A percentile compares a stretch with the other conserved stretches of the same genome.
Conservation (phyloP, 2,329 filamentous ascomycete genomes). For the Trichoderma aggressivum region DNA sequence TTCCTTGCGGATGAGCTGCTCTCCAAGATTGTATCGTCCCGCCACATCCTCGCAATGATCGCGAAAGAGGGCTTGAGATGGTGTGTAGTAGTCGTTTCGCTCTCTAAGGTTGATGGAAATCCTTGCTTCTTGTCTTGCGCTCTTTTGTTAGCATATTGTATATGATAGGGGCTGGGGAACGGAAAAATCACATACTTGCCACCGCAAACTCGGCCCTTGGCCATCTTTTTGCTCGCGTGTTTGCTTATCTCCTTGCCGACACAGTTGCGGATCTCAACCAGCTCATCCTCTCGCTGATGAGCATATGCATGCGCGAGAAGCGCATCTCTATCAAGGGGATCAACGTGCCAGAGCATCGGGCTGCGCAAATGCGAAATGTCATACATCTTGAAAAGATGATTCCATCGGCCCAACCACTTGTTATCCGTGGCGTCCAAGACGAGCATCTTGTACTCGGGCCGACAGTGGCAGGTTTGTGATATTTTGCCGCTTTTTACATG, state of each 20-base stretch:
- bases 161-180: no score
- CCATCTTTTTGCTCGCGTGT: conserved; percentile 61
- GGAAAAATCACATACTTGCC: conserved; percentile 38
- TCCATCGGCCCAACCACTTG: conserved; percentile 69
- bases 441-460: conserved; percentile 44
- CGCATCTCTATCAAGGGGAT: conserved; percentile 71
- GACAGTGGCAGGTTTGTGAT: conserved; percentile 18
- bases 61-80: conserved; percentile 58
- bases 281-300: conserved; percentile 56
- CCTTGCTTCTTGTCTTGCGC: conserved; percentile 39
- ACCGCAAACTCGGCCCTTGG: conserved; percentile 33
- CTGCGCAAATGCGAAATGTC: conserved; percentile 70
- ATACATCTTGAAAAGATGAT: conserved; percentile 63
- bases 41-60: conserved; percentile 59
- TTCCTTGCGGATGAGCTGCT: conserved; percentile 58
- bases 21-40: conserved; percentile 47
- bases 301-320: conserved; percentile 66
- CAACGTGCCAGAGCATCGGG: conserved; percentile 80
- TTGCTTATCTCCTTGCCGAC: conserved; percentile 80
- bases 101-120: conserved; percentile 63
- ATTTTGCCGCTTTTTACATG: conserved; percentile 36
- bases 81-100: conserved; percentile 66
- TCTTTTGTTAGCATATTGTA: background rate
- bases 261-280: conserved; percentile 68
- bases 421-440: conserved; percentile 65